Percentiles rank a stretch among this genome's conserved stretches.
Conservation (phyloP, 2,329 filamentous ascomycete genomes). For the Exserohilum rostratum region DNA sequence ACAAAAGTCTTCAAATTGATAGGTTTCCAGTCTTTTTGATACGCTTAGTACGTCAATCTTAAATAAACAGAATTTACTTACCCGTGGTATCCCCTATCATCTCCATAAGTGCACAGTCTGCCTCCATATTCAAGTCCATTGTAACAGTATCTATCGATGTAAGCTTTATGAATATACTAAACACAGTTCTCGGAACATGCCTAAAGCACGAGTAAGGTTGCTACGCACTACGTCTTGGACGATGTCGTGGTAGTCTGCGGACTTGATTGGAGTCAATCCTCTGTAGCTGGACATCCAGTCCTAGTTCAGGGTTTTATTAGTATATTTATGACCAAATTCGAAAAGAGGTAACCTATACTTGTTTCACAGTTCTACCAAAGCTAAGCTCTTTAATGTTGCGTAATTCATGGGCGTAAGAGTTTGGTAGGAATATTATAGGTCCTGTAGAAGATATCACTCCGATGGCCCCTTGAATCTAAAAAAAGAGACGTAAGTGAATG, state of each 20-base stretch:
- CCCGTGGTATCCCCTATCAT: not conserved
- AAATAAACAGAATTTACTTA: not conserved
- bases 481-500: not conserved
- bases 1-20: not conserved
- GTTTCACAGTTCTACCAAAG: not conserved
- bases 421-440: not conserved
- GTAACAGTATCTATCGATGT: not conserved
- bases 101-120: not conserved
- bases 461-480: not conserved
- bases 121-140: not conserved
- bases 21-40: not conserved
- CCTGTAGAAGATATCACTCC: not conserved
- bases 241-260: not conserved
- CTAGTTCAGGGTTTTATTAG: not conserved
- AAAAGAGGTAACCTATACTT: not conserved
- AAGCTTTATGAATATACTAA: not conserved
- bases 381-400: not conserved
- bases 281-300: not conserved
- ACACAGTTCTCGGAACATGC: not conserved
- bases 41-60: not conserved
- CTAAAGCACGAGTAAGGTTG: not conserved
- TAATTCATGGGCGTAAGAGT: not conserved
- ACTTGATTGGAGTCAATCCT: not conserved
- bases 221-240: not conserved
- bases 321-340: too few relatives aligned